Evolutionary conservation across 2,329 filamentous ascomycete species (phyloP).

Genomic region (Emydomyces testavorans): DNA sequence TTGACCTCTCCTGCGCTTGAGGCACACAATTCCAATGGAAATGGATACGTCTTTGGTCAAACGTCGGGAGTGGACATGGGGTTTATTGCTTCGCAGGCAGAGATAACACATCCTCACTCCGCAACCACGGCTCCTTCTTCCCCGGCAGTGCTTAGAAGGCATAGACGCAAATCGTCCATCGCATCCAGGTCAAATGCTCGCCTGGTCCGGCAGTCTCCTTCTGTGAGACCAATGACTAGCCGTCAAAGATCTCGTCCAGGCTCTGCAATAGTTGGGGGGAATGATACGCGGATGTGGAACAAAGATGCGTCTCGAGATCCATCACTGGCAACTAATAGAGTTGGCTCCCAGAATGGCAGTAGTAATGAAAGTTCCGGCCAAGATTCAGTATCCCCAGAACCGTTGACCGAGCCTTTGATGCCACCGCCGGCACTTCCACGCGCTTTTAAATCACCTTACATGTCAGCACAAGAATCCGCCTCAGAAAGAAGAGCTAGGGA

Average conservation of each 20-base stretch:
- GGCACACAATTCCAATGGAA: slow-evolving; percentile 32
- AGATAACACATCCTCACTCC: slow-evolving; percentile 24
- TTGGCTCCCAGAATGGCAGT: slow-evolving; percentile 23
- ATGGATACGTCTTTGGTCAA: slow-evolving; percentile 28
- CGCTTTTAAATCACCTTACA: slow-evolving; percentile 32
- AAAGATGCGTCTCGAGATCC: slow-evolving; percentile 4
- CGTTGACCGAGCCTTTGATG: slow-evolving; percentile 41
- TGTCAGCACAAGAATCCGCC: slow-evolving; percentile 25
- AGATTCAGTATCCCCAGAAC: slow-evolving; percentile 40
- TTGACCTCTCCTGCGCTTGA: slow-evolving; percentile 42
- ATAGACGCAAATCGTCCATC: slow-evolving; percentile 30
- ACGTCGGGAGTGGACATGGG: slow-evolving; percentile 31
- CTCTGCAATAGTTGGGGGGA: not conserved
- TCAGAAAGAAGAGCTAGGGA: slow-evolving; percentile 32
- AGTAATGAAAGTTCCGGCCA: slow-evolving; percentile 38
- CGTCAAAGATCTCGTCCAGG: slow-evolving; percentile 25
- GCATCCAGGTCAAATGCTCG: slow-evolving; percentile 26
- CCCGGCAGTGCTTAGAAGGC: slow-evolving; percentile 29
- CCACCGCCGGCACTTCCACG: slow-evolving; percentile 38
- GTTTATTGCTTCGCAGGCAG: slow-evolving; percentile 33
- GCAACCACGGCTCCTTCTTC: slow-evolving; percentile 25
- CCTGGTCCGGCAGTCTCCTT: slow-evolving; percentile 36
- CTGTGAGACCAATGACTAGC: slow-evolving; percentile 30
- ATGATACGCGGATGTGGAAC: slow-evolving; percentile 11
- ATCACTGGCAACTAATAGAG: slow-evolving; percentile 21